Percentiles rank a stretch among this genome's conserved stretches.
Evolutionary conservation across 345 rosid genomes (phyloP).

Genomic region (Eucalyptus grandis): DNA sequence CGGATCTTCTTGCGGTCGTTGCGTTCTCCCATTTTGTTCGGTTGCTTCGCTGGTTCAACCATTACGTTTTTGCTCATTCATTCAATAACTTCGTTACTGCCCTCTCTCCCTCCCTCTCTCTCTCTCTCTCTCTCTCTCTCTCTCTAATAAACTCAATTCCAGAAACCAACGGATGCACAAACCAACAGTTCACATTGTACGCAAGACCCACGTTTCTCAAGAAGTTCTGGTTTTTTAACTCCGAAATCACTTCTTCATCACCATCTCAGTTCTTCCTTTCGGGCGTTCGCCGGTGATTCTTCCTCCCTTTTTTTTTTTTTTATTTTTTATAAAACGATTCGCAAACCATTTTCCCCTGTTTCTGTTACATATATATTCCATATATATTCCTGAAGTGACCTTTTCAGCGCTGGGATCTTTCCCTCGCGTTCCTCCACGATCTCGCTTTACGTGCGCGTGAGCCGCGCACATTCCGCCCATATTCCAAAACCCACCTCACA

Average conservation of each 20-base stretch:
- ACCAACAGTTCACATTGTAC: neutral
- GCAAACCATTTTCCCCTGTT: neutral
- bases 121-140: neutral
- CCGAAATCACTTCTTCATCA: neutral
- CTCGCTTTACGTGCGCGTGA: neutral
- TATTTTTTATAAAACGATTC: neutral
- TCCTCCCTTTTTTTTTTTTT: neutral
- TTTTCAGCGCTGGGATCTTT: neutral
- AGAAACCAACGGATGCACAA: neutral
- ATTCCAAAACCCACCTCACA: neutral
- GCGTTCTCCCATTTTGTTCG: neutral
- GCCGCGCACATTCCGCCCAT: constrained; percentile 4
- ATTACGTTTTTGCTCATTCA: neutral
- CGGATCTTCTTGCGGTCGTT: neutral
- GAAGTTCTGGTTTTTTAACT: neutral
- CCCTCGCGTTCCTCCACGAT: neutral
- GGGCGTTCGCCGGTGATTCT: neutral
- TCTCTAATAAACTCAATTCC: neutral
- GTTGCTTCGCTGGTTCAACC: neutral
- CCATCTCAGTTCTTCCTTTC: neutral
- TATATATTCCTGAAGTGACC: neutral
- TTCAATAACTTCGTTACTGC: neutral
- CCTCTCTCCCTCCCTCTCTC: neutral
- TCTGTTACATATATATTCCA: neutral
- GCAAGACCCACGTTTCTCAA: neutral